These are phyloP conservation scores for Exophiala spinifera DNA, from an alignment of 2,329 filamentous ascomycete species.

Conservation along the genomic window DNA sequence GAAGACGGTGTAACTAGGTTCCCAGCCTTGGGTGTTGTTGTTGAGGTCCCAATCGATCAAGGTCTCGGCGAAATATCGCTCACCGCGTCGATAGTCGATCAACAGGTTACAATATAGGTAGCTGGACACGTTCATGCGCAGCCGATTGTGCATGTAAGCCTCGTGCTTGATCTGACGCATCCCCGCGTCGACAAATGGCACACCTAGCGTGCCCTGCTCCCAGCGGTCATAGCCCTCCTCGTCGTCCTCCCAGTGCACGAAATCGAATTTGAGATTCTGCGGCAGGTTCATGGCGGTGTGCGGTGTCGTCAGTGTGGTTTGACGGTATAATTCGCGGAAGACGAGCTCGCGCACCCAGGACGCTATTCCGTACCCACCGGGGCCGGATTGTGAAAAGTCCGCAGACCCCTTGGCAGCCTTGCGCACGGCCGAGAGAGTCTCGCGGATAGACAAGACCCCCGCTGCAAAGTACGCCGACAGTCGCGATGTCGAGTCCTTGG, in stretches of 20 bases:
- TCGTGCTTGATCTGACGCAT: slow-evolving; percentile 51
- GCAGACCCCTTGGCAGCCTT: slow-evolving; percentile 42
- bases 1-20: slow-evolving; percentile 61
- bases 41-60: slow-evolving; percentile 41
- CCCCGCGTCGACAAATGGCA: slow-evolving; percentile 51
- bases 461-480: slow-evolving; percentile 37
- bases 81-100: slow-evolving; percentile 49
- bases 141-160: slow-evolving; percentile 53
- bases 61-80: slow-evolving; percentile 52
- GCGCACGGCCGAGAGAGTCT: slow-evolving; percentile 42
- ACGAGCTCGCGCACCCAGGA: slow-evolving; percentile 52
- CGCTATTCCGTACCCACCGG: slow-evolving; percentile 38
- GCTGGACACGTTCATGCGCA: slow-evolving; percentile 50
- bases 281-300: slow-evolving; percentile 52
- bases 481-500: slow-evolving; percentile 36
- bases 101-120: slow-evolving; percentile 51
- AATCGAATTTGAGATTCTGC: slow-evolving; percentile 52
- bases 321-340: slow-evolving; percentile 51
- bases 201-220: slow-evolving; percentile 47
- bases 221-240: slow-evolving; percentile 50
- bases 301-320: slow-evolving; percentile 46
- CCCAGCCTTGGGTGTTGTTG: slow-evolving; percentile 53
- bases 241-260: slow-evolving; percentile 51
- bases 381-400: slow-evolving; percentile 43
- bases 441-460: slow-evolving; percentile 44